These are phyloP conservation scores for Cercospora zeae-maydis DNA, from an alignment of 2,329 filamentous ascomycete species.

Conservation along the genomic window DNA sequence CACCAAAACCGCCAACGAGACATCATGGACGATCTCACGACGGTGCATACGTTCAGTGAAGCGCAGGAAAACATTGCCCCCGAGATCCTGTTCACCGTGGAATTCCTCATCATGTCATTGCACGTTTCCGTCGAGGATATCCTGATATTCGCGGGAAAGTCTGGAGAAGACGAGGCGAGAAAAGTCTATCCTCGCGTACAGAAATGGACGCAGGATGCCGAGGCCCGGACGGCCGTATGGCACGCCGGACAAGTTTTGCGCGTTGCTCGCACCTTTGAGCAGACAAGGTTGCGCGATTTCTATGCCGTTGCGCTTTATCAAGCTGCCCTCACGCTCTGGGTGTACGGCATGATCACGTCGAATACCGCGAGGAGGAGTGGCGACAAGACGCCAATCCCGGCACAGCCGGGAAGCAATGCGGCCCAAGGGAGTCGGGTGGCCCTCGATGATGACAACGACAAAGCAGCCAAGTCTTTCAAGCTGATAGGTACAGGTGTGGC, in stretches of 20 bases:
- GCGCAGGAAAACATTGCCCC: slow-evolving; percentile 28
- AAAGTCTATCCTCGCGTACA: slow-evolving; percentile 54
- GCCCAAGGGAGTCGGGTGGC: slow-evolving; percentile 3
- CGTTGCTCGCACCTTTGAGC: slow-evolving; percentile 43
- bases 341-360: slow-evolving; percentile 52
- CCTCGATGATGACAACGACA: slow-evolving; percentile 58
- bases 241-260: slow-evolving; percentile 63
- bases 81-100: slow-evolving; percentile 37
- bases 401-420: background rate
- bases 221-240: slow-evolving; percentile 59
- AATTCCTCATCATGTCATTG: slow-evolving; percentile 58
- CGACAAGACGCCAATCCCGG: slow-evolving; percentile 13
- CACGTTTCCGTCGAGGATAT: slow-evolving; percentile 61
- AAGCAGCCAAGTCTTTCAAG: slow-evolving; percentile 56
- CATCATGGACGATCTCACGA: slow-evolving; percentile 23
- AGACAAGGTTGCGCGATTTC: slow-evolving; percentile 52
- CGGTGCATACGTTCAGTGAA: slow-evolving; percentile 24
- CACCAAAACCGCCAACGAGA: slow-evolving; percentile 25
- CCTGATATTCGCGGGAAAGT: slow-evolving; percentile 62
- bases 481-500: slow-evolving; percentile 54
- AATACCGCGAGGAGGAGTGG: slow-evolving; percentile 40
- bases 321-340: slow-evolving; percentile 63
- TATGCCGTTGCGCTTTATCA: slow-evolving; percentile 65
- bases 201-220: slow-evolving; percentile 52
- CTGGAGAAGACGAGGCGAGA: slow-evolving; percentile 61